Conservation (phyloP, 345 rosid species). For the Arabidopsis suecica region DNA sequence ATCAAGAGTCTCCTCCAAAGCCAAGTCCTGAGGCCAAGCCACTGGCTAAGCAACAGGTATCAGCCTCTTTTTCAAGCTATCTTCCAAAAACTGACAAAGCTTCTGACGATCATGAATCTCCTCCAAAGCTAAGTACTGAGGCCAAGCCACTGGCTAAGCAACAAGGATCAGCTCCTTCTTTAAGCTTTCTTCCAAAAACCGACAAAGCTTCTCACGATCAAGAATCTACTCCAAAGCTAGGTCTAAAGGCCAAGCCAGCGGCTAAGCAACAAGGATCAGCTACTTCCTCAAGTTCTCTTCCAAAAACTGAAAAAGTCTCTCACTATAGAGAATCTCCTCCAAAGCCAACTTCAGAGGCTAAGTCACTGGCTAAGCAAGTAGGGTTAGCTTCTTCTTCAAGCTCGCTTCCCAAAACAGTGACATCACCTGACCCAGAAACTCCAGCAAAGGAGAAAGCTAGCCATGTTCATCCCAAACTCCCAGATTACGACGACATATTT, state of each 20-base stretch:
- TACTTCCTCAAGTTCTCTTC: conserved; percentile 34
- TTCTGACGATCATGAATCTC: conserved; percentile 39
- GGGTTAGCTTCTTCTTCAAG: conserved; percentile 37
- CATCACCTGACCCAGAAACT: conserved; percentile 45
- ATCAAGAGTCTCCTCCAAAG: conserved; percentile 17
- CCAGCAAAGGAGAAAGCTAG: conserved; percentile 50
- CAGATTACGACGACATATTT: conserved; percentile 68
- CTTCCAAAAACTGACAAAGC: conserved; percentile 32
- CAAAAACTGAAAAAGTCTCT: conserved; percentile 35
- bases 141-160: conserved; percentile 42
- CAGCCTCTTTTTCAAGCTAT: conserved; percentile 28
- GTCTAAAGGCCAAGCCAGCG: conserved; percentile 30
- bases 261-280: conserved; percentile 42
- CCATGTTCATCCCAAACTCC: conserved; percentile 95
- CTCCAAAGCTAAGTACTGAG: conserved; percentile 21
- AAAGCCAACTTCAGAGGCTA: conserved; percentile 20
- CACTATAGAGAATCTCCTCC: conserved; percentile 34
- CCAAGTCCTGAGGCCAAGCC: conserved; percentile 29
- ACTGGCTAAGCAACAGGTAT: conserved; percentile 41
- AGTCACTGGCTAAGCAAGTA: conserved; percentile 46
- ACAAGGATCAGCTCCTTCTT: conserved; percentile 38
- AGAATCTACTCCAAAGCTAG: conserved; percentile 20
- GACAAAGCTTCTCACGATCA: conserved; percentile 34
- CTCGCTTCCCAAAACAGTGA: conserved; percentile 40
- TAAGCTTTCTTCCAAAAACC: conserved; percentile 26